Evolutionary conservation across 2,329 filamentous ascomycete genomes (phyloP).

Genomic region (Calonectria multiphialidica): DNA sequence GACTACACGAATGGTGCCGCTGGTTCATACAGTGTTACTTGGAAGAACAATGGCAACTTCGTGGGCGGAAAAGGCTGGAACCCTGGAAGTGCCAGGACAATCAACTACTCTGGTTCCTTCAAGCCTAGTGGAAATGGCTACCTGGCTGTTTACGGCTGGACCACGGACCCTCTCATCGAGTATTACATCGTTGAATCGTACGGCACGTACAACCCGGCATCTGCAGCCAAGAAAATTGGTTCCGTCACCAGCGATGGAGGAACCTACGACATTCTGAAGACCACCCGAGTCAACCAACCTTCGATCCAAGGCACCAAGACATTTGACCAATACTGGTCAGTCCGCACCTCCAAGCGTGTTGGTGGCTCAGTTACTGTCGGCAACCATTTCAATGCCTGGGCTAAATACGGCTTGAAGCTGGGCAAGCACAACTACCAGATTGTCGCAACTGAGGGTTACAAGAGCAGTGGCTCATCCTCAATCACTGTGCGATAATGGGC

Average conservation of each 20-base stretch:
- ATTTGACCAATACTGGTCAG: slow-evolving; percentile 67
- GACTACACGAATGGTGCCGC: slow-evolving; percentile 58
- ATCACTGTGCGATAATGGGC: slow-evolving; percentile 54
- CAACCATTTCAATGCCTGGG: slow-evolving; percentile 68
- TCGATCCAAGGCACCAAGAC: slow-evolving; percentile 62
- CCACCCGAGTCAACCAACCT: slow-evolving; percentile 55
- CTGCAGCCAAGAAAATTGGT: slow-evolving; percentile 48
- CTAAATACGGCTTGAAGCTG: slow-evolving; percentile 58
- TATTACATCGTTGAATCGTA: slow-evolving; percentile 55
- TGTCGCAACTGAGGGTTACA: slow-evolving; percentile 66
- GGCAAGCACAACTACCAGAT: slow-evolving; percentile 66
- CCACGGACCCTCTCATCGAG: slow-evolving; percentile 51
- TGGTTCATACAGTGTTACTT: slow-evolving; percentile 58
- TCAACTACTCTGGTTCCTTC: slow-evolving; percentile 47
- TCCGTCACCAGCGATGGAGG: slow-evolving; percentile 51
- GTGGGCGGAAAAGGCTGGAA: slow-evolving; percentile 44
- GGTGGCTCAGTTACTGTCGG: slow-evolving; percentile 62
- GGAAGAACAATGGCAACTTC: slow-evolving; percentile 51
- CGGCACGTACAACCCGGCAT: slow-evolving; percentile 48
- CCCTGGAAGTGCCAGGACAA: slow-evolving; percentile 47
- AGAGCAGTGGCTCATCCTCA: slow-evolving; percentile 59
- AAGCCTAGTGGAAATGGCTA: slow-evolving; percentile 52
- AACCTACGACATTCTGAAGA: slow-evolving; percentile 53
- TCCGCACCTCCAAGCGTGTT: slow-evolving; percentile 61
- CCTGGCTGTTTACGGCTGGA: slow-evolving; percentile 55